Evolutionary conservation across 805 yeast genomes (phyloP).

Genomic region (Kazachstania kunashirensis): DNA sequence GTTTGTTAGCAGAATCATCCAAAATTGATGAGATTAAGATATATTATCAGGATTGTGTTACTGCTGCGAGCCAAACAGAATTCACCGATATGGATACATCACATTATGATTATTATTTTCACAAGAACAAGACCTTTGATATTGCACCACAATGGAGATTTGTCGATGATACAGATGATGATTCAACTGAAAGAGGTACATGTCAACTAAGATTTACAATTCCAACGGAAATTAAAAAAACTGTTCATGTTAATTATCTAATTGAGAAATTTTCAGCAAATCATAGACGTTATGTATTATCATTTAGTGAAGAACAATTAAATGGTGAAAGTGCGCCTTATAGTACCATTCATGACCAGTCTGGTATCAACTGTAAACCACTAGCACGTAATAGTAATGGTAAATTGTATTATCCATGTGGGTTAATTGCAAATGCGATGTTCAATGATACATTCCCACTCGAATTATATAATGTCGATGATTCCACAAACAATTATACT

Average conservation of each 20-base stretch:
- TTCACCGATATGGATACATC: constrained; percentile 48
- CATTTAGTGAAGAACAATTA: constrained; percentile 78
- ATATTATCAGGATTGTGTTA: constrained; percentile 66
- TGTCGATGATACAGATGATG: constrained; percentile 34
- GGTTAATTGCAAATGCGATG: constrained; percentile 82
- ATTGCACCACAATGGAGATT: constrained; percentile 61
- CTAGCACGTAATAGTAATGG: constrained; percentile 43
- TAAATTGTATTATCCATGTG: constrained; percentile 81
- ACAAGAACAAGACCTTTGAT: constrained; percentile 29
- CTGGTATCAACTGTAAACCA: constrained; percentile 56
- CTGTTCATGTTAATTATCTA: constrained; percentile 69
- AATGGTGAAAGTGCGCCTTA: constrained; percentile 62
- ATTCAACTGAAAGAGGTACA: constrained; percentile 43
- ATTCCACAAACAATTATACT: constrained; percentile 29
- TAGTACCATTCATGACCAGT: constrained; percentile 39
- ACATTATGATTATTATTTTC: constrained; percentile 50
- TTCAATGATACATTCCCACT: constrained; percentile 78
- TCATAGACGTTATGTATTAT: constrained; percentile 86
- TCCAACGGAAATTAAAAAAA: constrained; percentile 63
- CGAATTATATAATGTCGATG: constrained; percentile 22
- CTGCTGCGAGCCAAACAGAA: constrained; percentile 36
- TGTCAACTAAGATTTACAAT: constrained; percentile 70
- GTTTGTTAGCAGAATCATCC: constrained; percentile 59
- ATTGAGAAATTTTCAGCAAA: constrained; percentile 87
- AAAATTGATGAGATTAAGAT: constrained; percentile 63